Percentiles rank a stretch among this genome's conserved stretches.
These are phyloP conservation scores for Plasmodium billcollinsi DNA, from an alignment of 169 alveolate species.

Conservation along the genomic window DNA sequence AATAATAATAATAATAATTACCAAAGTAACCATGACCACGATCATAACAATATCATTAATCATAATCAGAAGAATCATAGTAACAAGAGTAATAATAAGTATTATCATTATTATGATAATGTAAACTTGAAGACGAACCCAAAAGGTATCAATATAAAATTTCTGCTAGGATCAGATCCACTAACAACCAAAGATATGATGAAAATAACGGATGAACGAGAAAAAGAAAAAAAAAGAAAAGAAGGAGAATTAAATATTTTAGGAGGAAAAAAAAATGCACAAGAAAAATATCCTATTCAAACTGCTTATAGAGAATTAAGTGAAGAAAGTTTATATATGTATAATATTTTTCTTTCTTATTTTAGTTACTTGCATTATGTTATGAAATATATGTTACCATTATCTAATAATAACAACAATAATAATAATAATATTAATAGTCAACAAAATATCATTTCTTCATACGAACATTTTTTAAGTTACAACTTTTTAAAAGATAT, in stretches of 20 bases:
- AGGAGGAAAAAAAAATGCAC: slow-evolving; percentile 28
- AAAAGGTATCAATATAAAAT: slow-evolving; percentile 19
- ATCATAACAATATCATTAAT: not conserved
- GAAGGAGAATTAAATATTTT: slow-evolving; percentile 25
- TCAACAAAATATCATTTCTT: not conserved
- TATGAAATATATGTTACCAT: not conserved
- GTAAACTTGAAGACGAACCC: slow-evolving; percentile 12
- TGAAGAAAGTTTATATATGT: slow-evolving; percentile 39
- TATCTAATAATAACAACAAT: not conserved
- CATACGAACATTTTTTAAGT: slow-evolving; percentile 3
- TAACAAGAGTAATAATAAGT: not conserved
- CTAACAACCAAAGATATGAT: not conserved
- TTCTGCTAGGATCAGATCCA: slow-evolving; percentile 54
- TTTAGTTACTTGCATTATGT: slow-evolving; percentile 37
- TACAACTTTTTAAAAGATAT: slow-evolving; percentile 20
- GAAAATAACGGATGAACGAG: not conserved
- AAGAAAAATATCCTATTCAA: slow-evolving; percentile 18
- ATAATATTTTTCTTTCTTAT: slow-evolving; percentile 37
- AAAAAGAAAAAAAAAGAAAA: not conserved
- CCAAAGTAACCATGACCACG: not conserved
- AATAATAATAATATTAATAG: not conserved
- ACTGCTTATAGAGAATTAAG: slow-evolving; percentile 67
- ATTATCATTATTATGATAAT: not conserved
- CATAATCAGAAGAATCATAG: no score
- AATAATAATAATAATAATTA: not conserved